Conservation (phyloP, 2,329 filamentous ascomycete species). For the Sporothrix inflata region DNA sequence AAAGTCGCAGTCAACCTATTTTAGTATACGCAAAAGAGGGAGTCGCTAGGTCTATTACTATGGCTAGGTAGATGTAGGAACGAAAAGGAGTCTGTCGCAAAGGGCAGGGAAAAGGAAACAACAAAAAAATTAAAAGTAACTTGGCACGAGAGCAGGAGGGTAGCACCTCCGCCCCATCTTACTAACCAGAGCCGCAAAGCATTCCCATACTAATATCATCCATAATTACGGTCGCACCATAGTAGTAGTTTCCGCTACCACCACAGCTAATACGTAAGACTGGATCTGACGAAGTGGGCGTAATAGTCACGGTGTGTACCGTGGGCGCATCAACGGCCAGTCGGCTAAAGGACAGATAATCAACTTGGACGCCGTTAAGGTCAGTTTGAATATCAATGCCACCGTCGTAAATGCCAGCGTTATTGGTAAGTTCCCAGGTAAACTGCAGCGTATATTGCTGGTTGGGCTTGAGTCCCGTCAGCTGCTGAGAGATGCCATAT, state of each 20-base stretch:
- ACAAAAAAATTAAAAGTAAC: background rate
- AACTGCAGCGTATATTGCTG: constrained; percentile 3
- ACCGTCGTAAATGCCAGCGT: background rate
- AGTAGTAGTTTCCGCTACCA: background rate
- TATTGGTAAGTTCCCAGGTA: background rate
- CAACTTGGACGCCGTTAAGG: constrained; percentile 5
- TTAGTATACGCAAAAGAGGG: no score
- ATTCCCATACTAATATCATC: background rate
- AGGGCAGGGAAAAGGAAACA: background rate
- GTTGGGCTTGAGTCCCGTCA: background rate
- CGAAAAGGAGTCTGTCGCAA: background rate
- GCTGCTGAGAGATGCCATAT: background rate
- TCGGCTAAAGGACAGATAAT: background rate
- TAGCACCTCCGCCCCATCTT: background rate
- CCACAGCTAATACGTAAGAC: background rate
- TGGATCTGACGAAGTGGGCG: background rate
- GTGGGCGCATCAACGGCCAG: no score
- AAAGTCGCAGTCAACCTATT: no score
- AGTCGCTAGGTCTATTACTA: no score
- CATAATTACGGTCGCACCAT: background rate
- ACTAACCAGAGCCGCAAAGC: background rate
- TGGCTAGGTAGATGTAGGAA: background rate
- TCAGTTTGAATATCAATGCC: background rate
- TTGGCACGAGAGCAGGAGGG: no score
- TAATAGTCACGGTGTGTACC: background rate